Base-by-base conservation (phyloP, 257 asterid species). In the Thymus mandschuricus region DNA sequence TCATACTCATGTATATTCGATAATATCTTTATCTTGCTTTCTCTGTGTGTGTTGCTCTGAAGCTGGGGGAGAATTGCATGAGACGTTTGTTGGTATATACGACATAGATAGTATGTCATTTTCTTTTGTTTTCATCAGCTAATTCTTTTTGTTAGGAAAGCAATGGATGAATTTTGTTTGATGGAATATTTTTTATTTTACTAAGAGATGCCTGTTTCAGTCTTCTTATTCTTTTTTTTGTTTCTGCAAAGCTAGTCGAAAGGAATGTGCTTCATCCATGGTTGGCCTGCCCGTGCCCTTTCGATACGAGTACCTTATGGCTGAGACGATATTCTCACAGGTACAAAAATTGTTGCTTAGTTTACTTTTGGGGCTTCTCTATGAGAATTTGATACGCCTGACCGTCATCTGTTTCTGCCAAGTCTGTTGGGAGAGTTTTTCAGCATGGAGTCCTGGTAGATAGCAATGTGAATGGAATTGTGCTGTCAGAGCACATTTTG, bases 301-400 rank as follows among this genome's bases (percentile, higher is more conserved):
- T 68, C 88, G 99, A 68, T 95, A 95, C 31, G 99, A 95, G 83
- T 92, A 89, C 85, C 96, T 95, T 65, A 92, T 95, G 99, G 98
- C 97, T 49, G 99, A 95, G 88, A 92, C 99, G 48, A 92, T 95
- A 83, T 92, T 95, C 74, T 95, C 99, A 66, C 99, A 95, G 98
- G 99, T 95, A 84, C 67, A 21, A 65, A 75, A 27, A 43, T 27
- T 62, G 64, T 8, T 40, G 21, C 55, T 4, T 15, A 51, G 9
- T 35, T 7, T 68, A 11, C n/a, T 11, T 75, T 72, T 52, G 13
- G 31, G 27, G 35, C 41, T 41, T 33, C 41, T 30, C 65, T 58
- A 6, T 28, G 40, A 29, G 35, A 35, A 43, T 55, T 68, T 70
- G 55, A 13, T 38, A 31, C 64, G 31, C 68, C 58, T 63, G 48